Base-by-base conservation (phyloP, 352 stramenopile genomes). In the Heterotrichella gracilis region DNA sequence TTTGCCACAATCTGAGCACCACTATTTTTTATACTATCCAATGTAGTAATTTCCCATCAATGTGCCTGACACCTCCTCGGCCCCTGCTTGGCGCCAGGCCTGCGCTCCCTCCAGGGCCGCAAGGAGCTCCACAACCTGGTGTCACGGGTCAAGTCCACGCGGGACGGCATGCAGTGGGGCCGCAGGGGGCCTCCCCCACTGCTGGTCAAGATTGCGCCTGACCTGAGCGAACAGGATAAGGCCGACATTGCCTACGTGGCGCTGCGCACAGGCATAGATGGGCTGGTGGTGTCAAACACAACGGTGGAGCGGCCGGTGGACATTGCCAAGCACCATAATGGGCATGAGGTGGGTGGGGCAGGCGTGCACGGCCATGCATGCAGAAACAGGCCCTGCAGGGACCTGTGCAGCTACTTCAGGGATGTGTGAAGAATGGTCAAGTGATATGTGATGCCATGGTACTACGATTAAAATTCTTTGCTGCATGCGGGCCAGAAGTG, bases 241-340 rank as follows among this genome's bases (percentile, higher is more conserved):
- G 75, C 85, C 71, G 87, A 96, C 72, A 94, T 97, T 63, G 87
- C 86, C 0, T 74, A 81, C 20, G 83, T 94, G 9, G 79, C 89
- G 0, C 73, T 94, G 0, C 76, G 85, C 67, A 4, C 24, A 24
- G 64, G 81, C 22, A 73, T 96, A 19, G 89, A 97, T 74, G 90
- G 90, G 0, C 77, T 98, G 23, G 90, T 98, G 53, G 84, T 97
- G 0, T 91, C 81, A 64, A 98, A 98, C 79, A 98, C 92, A 21
- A 97, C 88, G 13, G 79, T 94, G 20, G 81, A 80, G 25, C 81
- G 89, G 17, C 89, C 90, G n/a, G n/a, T n/a, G n/a, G n/a, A n/a
- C n/a, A n/a, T n/a, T n/a, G n/a, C n/a, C n/a, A n/a, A n/a, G n/a
- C n/a, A n/a, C n/a, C n/a, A n/a, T n/a, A n/a, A n/a, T n/a, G n/a